These are phyloP conservation scores for Syzygium syzygioides DNA, from an alignment of 441 rosid species.

Conservation along the genomic window DNA sequence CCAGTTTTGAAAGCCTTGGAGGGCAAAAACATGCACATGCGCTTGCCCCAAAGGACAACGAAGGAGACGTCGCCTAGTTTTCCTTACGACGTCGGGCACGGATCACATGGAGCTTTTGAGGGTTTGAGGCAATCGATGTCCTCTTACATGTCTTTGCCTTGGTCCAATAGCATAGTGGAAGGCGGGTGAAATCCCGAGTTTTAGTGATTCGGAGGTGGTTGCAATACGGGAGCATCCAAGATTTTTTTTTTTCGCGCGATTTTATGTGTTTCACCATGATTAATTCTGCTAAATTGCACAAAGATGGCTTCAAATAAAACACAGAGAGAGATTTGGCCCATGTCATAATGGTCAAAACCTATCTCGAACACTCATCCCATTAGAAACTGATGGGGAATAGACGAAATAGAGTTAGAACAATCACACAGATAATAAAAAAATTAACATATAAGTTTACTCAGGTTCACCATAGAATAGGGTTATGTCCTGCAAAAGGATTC, in stretches of 20 bases:
- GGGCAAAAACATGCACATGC: constrained; percentile 43
- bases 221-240: not conserved
- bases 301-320: not conserved
- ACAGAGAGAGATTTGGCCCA: not conserved
- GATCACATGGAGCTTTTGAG: constrained; percentile 45
- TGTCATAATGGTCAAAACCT: not conserved
- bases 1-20: constrained; percentile 62
- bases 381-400: not conserved
- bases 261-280: not conserved
- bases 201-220: not conserved
- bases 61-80: constrained; percentile 9
- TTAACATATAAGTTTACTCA: too few species aligned
- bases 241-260: not conserved
- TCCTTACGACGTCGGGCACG: not conserved
- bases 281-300: not conserved
- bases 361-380: not conserved
- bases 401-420: too few species aligned
- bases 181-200: constrained; percentile 36
- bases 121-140: constrained; percentile 29
- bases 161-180: constrained; percentile 36
- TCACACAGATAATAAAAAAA: too few species aligned
- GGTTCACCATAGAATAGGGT: too few species aligned
- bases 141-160: constrained; percentile 40
- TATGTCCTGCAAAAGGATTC: too few species aligned
- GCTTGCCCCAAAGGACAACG: constrained; percentile 19